Evolutionary conservation across 495 filamentous ascomycete genomes (phyloP).

Genomic region (Penicillium paxilli): DNA sequence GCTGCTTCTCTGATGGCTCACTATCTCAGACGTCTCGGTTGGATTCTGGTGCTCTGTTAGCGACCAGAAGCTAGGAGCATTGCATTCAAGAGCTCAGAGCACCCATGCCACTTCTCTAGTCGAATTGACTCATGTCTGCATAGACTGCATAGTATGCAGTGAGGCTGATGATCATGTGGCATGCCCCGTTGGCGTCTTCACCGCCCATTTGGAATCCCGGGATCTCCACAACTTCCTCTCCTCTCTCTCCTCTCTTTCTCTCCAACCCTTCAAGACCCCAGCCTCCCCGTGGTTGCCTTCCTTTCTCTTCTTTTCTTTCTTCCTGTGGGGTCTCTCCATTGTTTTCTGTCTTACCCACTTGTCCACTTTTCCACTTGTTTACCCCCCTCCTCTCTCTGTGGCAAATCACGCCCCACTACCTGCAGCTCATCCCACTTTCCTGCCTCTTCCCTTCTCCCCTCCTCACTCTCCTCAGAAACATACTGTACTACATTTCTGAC

Average conservation of each 20-base stretch:
- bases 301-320: background rate
- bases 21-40: too few relatives aligned
- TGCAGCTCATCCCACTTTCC: conserved; percentile 29
- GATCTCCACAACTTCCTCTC: conserved; percentile 13
- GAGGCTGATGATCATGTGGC: background rate
- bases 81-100: too few relatives aligned
- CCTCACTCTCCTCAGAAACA: too few relatives aligned
- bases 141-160: too few relatives aligned
- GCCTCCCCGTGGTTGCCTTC: background rate
- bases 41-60: too few relatives aligned
- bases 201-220: conserved; percentile 33
- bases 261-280: conserved; percentile 7
- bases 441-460: conserved; percentile 11
- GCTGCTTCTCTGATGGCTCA: too few relatives aligned
- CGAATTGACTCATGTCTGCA: too few relatives aligned
- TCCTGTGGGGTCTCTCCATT: conserved; percentile 19
- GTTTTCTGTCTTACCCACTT: background rate
- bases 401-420: conserved; percentile 19
- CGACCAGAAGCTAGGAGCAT: too few relatives aligned
- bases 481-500: background rate
- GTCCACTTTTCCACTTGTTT: background rate
- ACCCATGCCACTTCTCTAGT: too few relatives aligned
- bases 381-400: conserved; percentile 4
- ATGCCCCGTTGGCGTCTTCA: conserved; percentile 22
- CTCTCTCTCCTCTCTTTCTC: too few relatives aligned